Base-by-base conservation (phyloP, 2,329 filamentous ascomycete genomes). In the Cladosporium sp. region DNA sequence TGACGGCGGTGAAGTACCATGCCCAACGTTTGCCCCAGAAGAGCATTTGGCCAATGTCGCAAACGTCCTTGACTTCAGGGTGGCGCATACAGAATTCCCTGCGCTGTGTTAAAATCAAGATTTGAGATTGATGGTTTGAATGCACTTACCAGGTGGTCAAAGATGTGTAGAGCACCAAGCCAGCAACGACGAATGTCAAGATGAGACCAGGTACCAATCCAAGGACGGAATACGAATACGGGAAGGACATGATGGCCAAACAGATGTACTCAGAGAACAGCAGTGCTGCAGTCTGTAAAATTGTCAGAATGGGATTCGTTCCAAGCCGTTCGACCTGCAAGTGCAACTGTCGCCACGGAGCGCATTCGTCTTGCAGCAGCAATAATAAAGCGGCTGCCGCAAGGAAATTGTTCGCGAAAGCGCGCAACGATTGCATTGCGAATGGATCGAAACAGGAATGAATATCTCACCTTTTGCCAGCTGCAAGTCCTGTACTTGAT, bases 261-360 rank as follows among this genome's bases (percentile, higher is more conserved):
- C 92, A 96, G 67, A 97, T 97, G 78, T 97, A 97, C 82, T 97
- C 93, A 60, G 92, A 95, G 80, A 97, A 97, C 61, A 97, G 87
- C 71, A 97, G 78, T 1, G 90, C 92, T 0, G 93, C 92, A 63
- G 93, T 97, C 90, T 90, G 73, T 36, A 66, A 57, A 38, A 26
- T 67, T 26, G 36, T 55, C n/a, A 65, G 63, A 51, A 30, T 44
- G 11, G 10, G 34, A 18, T 34, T 36, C n/a, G 5, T 2, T 8
- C 15, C 7, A 3, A 55, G 7, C 12, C 6, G 52, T 4, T 4
- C 4, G 32, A 21, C 7, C 26, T n/a, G 51, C 26, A 54, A 32
- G 10, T 55, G 52, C 28, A n/a, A 34, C 15, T 21, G 11, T 55
- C 32, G 52, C 52, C 52, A 55, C 28, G 28, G 11, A 30, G 32